Conservation (phyloP, 2,329 filamentous ascomycete species). For the Aspergillus thermomutatus region DNA sequence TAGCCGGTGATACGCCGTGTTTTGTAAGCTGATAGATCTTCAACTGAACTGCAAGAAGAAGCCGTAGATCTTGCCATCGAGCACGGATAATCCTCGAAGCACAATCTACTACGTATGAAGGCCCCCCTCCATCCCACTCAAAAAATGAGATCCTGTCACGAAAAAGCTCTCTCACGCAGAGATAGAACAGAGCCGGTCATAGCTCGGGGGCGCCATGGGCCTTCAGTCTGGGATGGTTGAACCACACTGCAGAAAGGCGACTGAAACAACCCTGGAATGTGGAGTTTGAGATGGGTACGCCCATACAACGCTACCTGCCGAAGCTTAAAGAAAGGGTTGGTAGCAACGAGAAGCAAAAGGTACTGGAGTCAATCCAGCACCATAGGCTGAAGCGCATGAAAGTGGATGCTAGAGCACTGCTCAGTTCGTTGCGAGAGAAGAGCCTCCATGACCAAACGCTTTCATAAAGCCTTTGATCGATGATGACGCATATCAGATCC, state of each 20-base stretch:
- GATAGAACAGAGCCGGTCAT: neutral
- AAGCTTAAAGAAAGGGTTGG: neutral
- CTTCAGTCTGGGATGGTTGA: neutral
- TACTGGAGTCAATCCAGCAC: neutral
- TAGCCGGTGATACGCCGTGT: neutral
- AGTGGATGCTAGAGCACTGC: neutral
- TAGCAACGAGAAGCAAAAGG: neutral
- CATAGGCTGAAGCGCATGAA: neutral
- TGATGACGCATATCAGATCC: neutral
- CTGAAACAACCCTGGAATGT: neutral
- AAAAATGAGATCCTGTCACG: neutral
- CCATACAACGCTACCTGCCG: neutral
- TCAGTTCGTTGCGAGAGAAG: neutral
- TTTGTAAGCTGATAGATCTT: neutral
- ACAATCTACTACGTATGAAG: too few relatives aligned
- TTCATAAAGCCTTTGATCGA: neutral
- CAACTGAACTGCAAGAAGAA: neutral
- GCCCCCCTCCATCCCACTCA: too few relatives aligned
- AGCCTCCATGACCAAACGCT: neutral
- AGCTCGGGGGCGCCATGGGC: neutral
- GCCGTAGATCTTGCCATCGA: too few relatives aligned
- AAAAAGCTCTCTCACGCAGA: neutral
- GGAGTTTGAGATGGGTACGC: neutral
- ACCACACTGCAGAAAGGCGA: too few relatives aligned
- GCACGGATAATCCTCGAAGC: too few relatives aligned